Conservation (phyloP, 176 grass and related monocot genomes). For the Lolium perenne region DNA sequence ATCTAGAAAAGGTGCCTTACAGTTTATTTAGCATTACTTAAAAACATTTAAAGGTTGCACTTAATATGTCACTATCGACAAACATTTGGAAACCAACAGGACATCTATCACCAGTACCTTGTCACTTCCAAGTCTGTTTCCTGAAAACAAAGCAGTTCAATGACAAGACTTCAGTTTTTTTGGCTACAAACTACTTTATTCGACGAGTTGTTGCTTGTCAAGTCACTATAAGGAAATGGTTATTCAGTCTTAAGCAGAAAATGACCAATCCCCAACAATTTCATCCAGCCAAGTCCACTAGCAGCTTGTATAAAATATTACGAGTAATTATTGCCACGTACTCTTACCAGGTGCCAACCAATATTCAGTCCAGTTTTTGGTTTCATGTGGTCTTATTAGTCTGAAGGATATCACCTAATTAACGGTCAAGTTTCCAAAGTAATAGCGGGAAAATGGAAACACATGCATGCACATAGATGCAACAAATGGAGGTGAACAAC, state of each 20-base stretch:
- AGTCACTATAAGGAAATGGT: neutral
- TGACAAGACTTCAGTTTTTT: constrained; percentile 3
- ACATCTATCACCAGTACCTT: neutral
- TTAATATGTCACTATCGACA: constrained; percentile 43
- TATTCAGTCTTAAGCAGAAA: neutral
- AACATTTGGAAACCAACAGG: constrained; percentile 7
- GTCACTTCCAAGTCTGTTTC: constrained; percentile 39
- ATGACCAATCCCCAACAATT: constrained; percentile 19
- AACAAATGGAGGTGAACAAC: neutral
- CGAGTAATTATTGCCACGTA: neutral
- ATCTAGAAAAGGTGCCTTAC: neutral
- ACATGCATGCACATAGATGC: neutral
- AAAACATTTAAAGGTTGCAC: constrained; percentile 16
- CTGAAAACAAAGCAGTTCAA: constrained; percentile 35
- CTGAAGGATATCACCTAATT: neutral
- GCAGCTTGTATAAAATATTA: constrained; percentile 1
- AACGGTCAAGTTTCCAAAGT: neutral
- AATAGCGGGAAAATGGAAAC: constrained; percentile 1
- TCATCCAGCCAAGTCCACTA: neutral
- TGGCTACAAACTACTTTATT: neutral
- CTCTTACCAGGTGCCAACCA: neutral
- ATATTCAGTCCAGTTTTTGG: neutral
- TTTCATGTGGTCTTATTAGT: neutral
- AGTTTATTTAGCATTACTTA: neutral
- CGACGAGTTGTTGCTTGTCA: constrained; percentile 15